Evolutionary conservation across 23 red algal species (phyloP), one percentile per base, ranked within the genome.

Genomic region (Gracilaria gracilis): DNA sequence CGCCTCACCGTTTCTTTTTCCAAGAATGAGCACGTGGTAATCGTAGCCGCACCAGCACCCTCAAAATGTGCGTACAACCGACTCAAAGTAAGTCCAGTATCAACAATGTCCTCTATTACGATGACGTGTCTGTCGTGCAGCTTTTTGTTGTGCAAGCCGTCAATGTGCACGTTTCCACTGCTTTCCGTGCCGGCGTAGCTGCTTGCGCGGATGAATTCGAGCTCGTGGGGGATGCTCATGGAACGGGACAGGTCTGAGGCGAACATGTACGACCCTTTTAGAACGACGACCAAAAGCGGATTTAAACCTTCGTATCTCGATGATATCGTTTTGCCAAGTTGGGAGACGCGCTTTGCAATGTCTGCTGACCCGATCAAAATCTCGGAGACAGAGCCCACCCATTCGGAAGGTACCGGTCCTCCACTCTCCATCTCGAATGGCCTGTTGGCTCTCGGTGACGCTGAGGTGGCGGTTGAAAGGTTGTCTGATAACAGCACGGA

Each of bases 51-150:
- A 81, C 91, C 88, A 2, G 61, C 47, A 9, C 69, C 88, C 17
- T 50, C 55, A 27, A 98, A 65, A 46, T 80, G 75, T n/a, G 84
- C 62, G n/a, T 53, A 69, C 0, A 98, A 42, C 9, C 69, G 69
- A 62, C 81, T 62, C 28, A 98, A 75, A 47, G 97, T 98, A 37
- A 88, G 84, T 24, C 97, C 97, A 2, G 97, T 98, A 39, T 98
- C 97, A 17, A 98, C 97, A 84, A 98, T 98, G 47, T 98, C 97
- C 78, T 98, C 97, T 14, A 98, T 95, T n/a, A 98, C 72, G 23
- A 98, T 62, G 32, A 98, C 83, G 61, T 98, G 94, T n/a, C 90
- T 75, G 71, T 79, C 91, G 20, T 80, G 21, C 17, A 98, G 74
- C 21, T 94, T 49, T 23, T 75, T 58, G 51, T 71, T 57, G 35